Conservation (phyloP, 202 grass and related monocot species). For the Musa balbisiana region DNA sequence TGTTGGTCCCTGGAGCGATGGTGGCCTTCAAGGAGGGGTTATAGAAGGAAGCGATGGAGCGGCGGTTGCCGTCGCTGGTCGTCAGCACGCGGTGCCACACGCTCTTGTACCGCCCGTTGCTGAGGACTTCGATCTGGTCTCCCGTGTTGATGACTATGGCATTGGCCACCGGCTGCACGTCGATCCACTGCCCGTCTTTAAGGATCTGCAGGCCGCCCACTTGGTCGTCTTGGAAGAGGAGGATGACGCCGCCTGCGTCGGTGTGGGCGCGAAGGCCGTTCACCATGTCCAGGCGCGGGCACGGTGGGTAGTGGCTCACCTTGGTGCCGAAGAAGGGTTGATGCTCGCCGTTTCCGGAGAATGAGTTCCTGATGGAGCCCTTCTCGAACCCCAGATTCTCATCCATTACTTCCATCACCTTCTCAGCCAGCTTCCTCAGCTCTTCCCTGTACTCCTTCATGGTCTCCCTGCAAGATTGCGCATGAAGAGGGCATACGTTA, state of each 20-base stretch:
- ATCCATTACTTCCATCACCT: too few species aligned
- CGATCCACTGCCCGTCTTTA: conserved; percentile 44
- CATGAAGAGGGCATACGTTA: too few species aligned
- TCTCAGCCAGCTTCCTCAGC: too few species aligned
- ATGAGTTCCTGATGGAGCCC: conserved; percentile 29
- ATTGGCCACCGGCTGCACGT: conserved; percentile 66
- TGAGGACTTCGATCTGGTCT: conserved; percentile 83
- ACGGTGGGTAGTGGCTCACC: conserved; percentile 89
- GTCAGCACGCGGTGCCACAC: conserved; percentile 77
- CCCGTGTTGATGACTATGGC: conserved; percentile 93
- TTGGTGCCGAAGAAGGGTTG: conserved; percentile 82
- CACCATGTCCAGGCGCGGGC: conserved; percentile 56
- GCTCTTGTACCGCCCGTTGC: conserved; percentile 77
- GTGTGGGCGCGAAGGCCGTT: conserved; percentile 78
- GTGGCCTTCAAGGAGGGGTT: conserved; percentile 51
- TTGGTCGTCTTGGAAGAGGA: conserved; percentile 89
- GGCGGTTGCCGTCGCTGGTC: conserved; percentile 48
- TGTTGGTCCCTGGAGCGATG: conserved; percentile 22
- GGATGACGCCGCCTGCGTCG: conserved; percentile 75
- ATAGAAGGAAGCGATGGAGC: conserved; percentile 75
- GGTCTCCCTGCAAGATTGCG: too few species aligned
- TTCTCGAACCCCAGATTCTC: too few species aligned
- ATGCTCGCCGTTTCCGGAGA: conserved; percentile 42
- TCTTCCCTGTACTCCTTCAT: too few species aligned
- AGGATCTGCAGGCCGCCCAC: conserved; percentile 64